phyloP scores from a whole-genome alignment of 768 basidiomycete genomes.

The Russula sp. region DNA sequence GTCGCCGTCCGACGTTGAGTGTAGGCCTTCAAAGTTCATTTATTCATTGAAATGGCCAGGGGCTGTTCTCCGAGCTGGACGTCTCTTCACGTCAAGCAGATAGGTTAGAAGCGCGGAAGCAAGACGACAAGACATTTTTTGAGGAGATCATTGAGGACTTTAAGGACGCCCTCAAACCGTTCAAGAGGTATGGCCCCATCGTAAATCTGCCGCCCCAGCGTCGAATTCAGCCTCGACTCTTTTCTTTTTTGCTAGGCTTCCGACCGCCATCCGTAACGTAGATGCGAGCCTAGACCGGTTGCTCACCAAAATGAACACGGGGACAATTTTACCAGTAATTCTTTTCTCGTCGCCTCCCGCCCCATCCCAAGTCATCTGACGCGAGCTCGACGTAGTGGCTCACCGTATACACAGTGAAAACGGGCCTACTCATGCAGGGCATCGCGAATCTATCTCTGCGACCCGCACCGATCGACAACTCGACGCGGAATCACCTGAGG shows the following conservation, averaged over 20 bases:
- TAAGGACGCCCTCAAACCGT: background rate
- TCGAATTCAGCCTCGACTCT: background rate
- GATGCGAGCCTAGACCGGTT: background rate
- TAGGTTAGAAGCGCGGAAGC: background rate
- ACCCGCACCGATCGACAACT: background rate
- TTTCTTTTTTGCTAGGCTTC: background rate
- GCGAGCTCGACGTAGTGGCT: background rate
- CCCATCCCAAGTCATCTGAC: background rate
- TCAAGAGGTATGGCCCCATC: background rate
- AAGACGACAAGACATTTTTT: conserved; percentile 5
- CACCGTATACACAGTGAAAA: background rate
- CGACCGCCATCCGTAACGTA: background rate
- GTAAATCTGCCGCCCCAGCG: background rate
- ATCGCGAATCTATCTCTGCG: background rate
- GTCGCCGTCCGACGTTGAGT: background rate
- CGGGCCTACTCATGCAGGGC: conserved; percentile 13
- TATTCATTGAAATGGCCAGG: background rate
- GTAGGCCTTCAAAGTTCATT: background rate
- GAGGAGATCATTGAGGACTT: conserved; percentile 8
- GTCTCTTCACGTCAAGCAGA: background rate
- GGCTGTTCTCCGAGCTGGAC: background rate
- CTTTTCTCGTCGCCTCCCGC: background rate
- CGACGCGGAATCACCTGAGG: conserved; percentile 8
- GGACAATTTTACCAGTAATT: background rate
- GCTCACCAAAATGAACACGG: conserved; percentile 1